Conservation (phyloP, 805 yeast species). For the Jamesozyma lodderae region DNA sequence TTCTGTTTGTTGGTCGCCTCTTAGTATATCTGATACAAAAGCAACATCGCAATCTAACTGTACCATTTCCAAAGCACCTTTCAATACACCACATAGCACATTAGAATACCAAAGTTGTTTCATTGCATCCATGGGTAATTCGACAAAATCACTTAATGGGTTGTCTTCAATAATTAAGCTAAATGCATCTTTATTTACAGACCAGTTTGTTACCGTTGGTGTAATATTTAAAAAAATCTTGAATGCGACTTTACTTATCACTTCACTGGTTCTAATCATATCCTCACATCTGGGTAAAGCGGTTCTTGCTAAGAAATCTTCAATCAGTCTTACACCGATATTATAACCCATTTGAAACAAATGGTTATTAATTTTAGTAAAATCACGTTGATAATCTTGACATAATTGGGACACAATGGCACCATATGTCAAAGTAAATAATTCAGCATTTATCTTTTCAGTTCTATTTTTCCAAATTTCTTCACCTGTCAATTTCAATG, state of each 20-base stretch:
- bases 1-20: conserved; percentile 80
- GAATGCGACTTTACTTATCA: conserved; percentile 79
- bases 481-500: conserved; percentile 50
- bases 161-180: conserved; percentile 69
- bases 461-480: conserved; percentile 85
- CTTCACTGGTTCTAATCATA: conserved; percentile 81
- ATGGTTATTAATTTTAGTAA: conserved; percentile 69
- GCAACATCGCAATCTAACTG: conserved; percentile 81
- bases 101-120: conserved; percentile 89
- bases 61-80: conserved; percentile 92
- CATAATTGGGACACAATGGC: conserved; percentile 87
- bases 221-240: conserved; percentile 76
- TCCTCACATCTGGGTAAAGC: conserved; percentile 74
- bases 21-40: conserved; percentile 69
- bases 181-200: conserved; percentile 65
- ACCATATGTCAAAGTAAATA: conserved; percentile 92
- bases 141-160: conserved; percentile 92
- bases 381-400: conserved; percentile 69
- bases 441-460: conserved; percentile 85
- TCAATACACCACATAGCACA: conserved; percentile 76
- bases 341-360: conserved; percentile 91
- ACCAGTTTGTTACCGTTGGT: conserved; percentile 71
- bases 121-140: conserved; percentile 72
- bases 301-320: conserved; percentile 84
- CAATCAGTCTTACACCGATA: conserved; percentile 84